Percentiles rank a stretch among this genome's conserved stretches.
Conservation (phyloP, 805 yeast genomes). For the Cyberlindnera maritima region DNA sequence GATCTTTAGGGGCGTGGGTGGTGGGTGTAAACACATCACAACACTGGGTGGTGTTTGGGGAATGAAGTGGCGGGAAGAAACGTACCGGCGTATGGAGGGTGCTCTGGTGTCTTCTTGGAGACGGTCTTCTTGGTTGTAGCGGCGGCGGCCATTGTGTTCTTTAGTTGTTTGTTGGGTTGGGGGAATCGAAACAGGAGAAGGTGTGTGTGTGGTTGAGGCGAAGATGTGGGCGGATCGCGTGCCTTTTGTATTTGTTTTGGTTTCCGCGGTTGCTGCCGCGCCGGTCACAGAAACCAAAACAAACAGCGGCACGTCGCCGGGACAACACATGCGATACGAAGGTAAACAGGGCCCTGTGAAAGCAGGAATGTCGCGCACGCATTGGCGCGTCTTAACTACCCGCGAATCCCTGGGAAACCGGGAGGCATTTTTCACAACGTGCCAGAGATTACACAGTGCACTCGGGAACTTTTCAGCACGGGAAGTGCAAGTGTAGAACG, state of each 20-base stretch:
- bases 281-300: conserved; percentile 8
- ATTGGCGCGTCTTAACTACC: neutral
- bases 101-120: conserved; percentile 26
- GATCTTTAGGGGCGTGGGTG: neutral
- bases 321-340: conserved; percentile 3
- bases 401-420: neutral
- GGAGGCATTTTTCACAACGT: neutral
- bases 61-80: neutral
- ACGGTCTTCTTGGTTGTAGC: conserved; percentile 18
- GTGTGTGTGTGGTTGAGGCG: neutral
- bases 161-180: neutral
- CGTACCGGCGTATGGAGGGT: conserved; percentile 29
- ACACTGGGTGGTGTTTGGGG: neutral
- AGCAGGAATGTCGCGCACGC: neutral
- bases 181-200: no score
- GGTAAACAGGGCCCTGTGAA: conserved; percentile 3
- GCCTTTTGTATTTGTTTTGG: conserved; percentile 18
- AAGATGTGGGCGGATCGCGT: conserved; percentile 11
- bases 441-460: no score
- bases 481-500: no score
- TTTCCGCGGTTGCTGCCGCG: conserved; percentile 7
- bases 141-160: conserved; percentile 23
- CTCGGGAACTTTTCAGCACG: neutral
- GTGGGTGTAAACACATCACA: neutral
- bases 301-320: conserved; percentile 7